Evolutionary conservation across 805 yeast genomes (phyloP), one percentile per base, ranked within the genome.

Genomic region (Metschnikowia proteae): DNA sequence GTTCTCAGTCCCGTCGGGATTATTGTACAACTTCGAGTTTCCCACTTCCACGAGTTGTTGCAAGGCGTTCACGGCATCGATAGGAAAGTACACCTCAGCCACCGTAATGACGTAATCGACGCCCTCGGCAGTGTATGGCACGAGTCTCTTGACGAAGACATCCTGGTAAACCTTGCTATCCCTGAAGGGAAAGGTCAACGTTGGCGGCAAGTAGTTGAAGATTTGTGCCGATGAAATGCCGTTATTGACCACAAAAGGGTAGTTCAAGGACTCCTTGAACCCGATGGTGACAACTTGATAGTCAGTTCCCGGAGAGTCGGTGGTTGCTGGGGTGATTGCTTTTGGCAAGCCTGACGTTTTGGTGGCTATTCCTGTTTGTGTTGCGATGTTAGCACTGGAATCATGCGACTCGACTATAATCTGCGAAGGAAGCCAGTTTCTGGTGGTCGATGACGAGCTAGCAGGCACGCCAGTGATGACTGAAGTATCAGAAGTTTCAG

Each of bases 51-150:
- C 65, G 34, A 74, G 65, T 13, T 66, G 66, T 50, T 79, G 79
- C 53, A 92, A 72, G 0, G 70, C 62, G 1, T 64, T 57, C 13
- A 87, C 76, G 29, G 76, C 67, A 9, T 66, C 63, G 8, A 68
- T 63, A 23, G 96, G 96, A 70, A 89, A 85, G 63, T 86, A 89
- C 47, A 88, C 85, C 63, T 86, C 86, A 5, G 97, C 98, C 52
- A 91, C 87, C 0, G 97, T 86, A 47, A 88, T 88, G 51, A 89
- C 78, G 65, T 88, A 92, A 39, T 66, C 55, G 48, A 71, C 60
- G 29, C 70, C 75, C 10, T 55, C 49, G 2, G 88, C 78, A 13
- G 83, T 75, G 62, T 82, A 86, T 34, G 98, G 98, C 51, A 84
- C 82, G 58, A 92, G 75, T 63, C 84, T 80, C 50, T 73, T 70